Evolutionary conservation across 2,329 filamentous ascomycete genomes (phyloP).

Genomic region (Stagonosporopsis rhizophila): DNA sequence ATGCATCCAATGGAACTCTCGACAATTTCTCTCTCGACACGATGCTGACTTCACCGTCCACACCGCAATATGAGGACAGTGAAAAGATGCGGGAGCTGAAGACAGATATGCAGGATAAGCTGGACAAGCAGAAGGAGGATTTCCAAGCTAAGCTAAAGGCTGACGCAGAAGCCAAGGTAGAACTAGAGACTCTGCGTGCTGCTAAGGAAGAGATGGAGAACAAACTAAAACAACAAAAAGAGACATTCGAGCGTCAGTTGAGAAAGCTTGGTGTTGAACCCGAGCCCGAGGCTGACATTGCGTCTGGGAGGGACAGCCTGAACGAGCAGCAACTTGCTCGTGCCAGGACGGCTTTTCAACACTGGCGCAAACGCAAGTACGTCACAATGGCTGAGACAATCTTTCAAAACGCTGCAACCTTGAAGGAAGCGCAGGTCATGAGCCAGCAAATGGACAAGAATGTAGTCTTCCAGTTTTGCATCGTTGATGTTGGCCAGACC

Average conservation of each 20-base stretch:
- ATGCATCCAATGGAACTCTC: constrained; percentile 90
- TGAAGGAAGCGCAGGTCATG: constrained; percentile 98
- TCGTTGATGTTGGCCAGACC: constrained; percentile 86
- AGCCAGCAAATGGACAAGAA: constrained; percentile 94
- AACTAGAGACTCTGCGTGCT: constrained; percentile 78
- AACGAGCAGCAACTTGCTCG: constrained; percentile 71
- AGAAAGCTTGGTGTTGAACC: constrained; percentile 67
- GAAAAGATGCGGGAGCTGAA: constrained; percentile 75
- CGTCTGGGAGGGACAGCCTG: constrained; percentile 56
- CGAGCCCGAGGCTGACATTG: constrained; percentile 51
- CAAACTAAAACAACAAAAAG: constrained; percentile 82
- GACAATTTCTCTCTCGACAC: constrained; percentile 98
- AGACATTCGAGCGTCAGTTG: constrained; percentile 83
- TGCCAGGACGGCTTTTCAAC: constrained; percentile 70
- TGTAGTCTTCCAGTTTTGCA: constrained; percentile 92
- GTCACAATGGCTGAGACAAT: constrained; percentile 94
- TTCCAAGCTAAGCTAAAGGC: constrained; percentile 78
- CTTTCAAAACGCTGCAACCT: constrained; percentile 80
- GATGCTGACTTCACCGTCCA: constrained; percentile 90
- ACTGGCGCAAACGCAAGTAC: constrained; percentile 85
- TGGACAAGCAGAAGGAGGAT: constrained; percentile 85
- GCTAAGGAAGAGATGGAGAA: constrained; percentile 90
- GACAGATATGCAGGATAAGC: constrained; percentile 82
- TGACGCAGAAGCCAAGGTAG: constrained; percentile 76
- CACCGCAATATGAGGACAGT: constrained; percentile 81